Evolutionary conservation across 305 asterid genomes (phyloP).

Genomic region (Andrographis paniculata): DNA sequence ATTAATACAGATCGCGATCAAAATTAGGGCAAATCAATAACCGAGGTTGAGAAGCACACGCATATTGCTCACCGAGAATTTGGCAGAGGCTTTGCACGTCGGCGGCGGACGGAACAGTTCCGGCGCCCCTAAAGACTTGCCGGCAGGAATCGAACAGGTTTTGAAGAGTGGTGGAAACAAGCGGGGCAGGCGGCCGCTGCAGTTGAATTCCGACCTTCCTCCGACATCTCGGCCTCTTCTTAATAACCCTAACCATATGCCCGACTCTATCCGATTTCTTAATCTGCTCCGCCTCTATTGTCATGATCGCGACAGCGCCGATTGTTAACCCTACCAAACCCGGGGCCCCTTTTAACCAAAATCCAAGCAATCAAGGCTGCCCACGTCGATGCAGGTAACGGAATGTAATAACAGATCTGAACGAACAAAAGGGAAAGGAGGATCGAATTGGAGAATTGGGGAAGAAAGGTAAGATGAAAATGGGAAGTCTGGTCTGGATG

Average conservation of each 20-base stretch:
- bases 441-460: too few species aligned
- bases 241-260: conserved; percentile 20
- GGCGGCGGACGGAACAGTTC: conserved; percentile 35
- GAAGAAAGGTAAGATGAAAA: too few species aligned
- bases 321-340: neutral
- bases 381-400: too few species aligned
- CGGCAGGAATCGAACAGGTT: conserved; percentile 40
- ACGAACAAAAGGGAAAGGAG: too few species aligned
- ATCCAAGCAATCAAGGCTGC: too few species aligned
- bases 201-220: conserved; percentile 23
- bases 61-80: conserved; percentile 39
- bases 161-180: conserved; percentile 32
- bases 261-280: conserved; percentile 16
- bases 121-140: conserved; percentile 46
- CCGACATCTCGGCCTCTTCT: conserved; percentile 33
- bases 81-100: conserved; percentile 37
- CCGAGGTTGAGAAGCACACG: neutral
- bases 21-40: neutral
- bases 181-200: conserved; percentile 20
- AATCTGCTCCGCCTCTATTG: conserved; percentile 19
- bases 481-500: neutral
- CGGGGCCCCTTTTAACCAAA: too few species aligned
- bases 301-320: conserved; percentile 16
- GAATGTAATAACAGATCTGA: too few species aligned
- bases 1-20: too few species aligned